Base-by-base conservation (phyloP, 768 basidiomycete genomes). In the Pluteus cervinus region DNA sequence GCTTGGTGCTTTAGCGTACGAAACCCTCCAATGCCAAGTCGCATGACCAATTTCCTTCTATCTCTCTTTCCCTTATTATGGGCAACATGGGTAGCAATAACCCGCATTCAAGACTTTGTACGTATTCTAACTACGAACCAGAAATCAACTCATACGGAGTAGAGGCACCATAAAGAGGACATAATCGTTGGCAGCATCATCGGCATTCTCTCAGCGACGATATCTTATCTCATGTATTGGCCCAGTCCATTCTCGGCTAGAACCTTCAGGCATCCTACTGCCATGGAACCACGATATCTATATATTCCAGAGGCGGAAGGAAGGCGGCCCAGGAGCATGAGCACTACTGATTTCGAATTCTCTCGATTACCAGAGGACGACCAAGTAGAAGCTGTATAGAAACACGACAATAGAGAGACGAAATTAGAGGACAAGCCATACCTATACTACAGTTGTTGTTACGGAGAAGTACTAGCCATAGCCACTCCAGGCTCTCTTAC, bases 101-200 rank as follows among this genome's bases (percentile, higher is more conserved):
- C 77, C 8, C 65, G 80, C 25, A 44, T 82, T 10, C 74, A 83
- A 55, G 81, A 83, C 52, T 75, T 81, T 49, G 81, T 81, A 32
- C 46, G 77, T 64, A 12, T 3, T 14, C 25, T 29, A n/a, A 39
- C 39, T 41, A 8, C 29, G 11, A 2, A 8, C 36, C 24, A 18
- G 22, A 1, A 28, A 28, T 12, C 35, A 11, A 45, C 36, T 33
- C 15, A 37, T 26, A 25, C 24, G 20, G 28, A 42, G 14, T 50
- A 82, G 81, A 60, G 73, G 47, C 81, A 84, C 52, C 77, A 81
- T 54, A 75, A 73, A 53, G 80, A 81, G 55, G 81, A 84, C 49
- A 72, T 82, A 10, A 69, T 82, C 37, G 75, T 73, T 7, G 81
- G 81, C 17, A 69, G 73, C 41, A 44, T 73, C 16, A 73, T 83